A percentile compares a stretch with the other conserved stretches of the same genome.
Conservation (phyloP, 306 rosid genomes). For the Morella rubra region DNA sequence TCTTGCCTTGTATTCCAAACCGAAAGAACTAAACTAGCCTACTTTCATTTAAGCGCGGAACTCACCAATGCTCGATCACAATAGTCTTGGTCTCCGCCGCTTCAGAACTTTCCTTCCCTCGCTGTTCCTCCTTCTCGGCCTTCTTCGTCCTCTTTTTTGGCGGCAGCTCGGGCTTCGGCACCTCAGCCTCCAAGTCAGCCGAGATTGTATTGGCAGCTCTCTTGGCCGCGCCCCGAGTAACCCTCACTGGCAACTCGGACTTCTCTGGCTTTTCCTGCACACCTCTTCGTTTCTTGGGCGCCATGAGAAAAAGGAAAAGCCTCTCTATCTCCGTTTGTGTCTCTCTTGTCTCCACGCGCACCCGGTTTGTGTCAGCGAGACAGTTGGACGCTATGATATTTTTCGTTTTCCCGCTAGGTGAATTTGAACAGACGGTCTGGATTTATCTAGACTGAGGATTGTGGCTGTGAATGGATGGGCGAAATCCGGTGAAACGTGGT, state of each 20-base stretch:
- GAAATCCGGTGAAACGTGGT: neutral
- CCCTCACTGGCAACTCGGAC: constrained; percentile 12
- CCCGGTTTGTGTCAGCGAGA: neutral
- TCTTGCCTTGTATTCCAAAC: neutral
- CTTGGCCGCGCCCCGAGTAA: constrained; percentile 34
- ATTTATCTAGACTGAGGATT: neutral
- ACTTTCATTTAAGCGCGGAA: neutral
- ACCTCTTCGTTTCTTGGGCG: constrained; percentile 39
- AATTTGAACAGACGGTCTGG: constrained; percentile 26
- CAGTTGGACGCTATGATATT: constrained; percentile 7
- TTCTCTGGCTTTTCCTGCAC: constrained; percentile 21
- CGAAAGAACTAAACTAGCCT: neutral
- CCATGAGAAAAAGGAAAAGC: constrained; percentile 25
- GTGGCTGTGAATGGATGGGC: neutral
- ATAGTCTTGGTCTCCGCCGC: constrained; percentile 23
- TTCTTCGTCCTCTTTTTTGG: constrained; percentile 17
- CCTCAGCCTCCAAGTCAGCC: neutral
- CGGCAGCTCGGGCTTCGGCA: neutral
- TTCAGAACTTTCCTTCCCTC: neutral
- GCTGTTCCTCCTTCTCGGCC: constrained; percentile 7
- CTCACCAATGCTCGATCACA: constrained; percentile 55
- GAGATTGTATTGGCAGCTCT: constrained; percentile 11
- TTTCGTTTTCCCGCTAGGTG: constrained; percentile 36
- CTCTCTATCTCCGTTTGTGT: neutral
- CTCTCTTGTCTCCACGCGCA: neutral